Evolutionary conservation across 2,329 filamentous ascomycete genomes (phyloP).

Genomic region (Zalaria obscura): DNA sequence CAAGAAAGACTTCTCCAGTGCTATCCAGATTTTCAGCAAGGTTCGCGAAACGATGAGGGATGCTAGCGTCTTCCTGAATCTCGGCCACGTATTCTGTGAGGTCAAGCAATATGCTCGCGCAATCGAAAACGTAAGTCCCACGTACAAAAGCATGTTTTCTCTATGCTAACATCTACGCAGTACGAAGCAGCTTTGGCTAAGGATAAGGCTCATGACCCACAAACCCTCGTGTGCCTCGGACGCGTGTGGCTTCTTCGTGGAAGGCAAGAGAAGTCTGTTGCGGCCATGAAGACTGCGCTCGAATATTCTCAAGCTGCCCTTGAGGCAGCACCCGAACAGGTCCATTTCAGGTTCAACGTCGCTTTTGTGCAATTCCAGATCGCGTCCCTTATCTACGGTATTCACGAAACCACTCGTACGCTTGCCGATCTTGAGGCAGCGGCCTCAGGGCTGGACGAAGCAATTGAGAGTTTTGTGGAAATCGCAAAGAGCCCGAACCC

Average conservation of each 20-base stretch:
- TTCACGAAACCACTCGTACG: constrained; percentile 64
- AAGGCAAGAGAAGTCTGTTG: constrained; percentile 49
- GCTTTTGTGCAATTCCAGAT: constrained; percentile 95
- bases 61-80: constrained; percentile 75
- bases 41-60: constrained; percentile 84
- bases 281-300: constrained; percentile 49
- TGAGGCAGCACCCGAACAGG: constrained; percentile 63
- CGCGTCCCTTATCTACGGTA: constrained; percentile 61
- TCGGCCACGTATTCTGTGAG: constrained; percentile 87
- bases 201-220: constrained; percentile 63
- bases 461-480: constrained; percentile 55
- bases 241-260: constrained; percentile 77
- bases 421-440: constrained; percentile 71
- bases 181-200: constrained; percentile 78
- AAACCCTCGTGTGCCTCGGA: constrained; percentile 72
- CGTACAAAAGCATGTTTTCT: background rate
- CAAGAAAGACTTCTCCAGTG: constrained; percentile 72
- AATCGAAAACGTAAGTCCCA: constrained; percentile 54
- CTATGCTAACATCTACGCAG: constrained; percentile 18
- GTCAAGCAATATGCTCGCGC: constrained; percentile 80
- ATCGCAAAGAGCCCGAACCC: constrained; percentile 50
- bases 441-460: constrained; percentile 65
- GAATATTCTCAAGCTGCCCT: constrained; percentile 57
- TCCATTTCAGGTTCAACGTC: constrained; percentile 93
- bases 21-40: constrained; percentile 78